Percentiles rank a stretch among this genome's conserved stretches.
Conservation (phyloP, 2,329 filamentous ascomycete genomes). For the Colletotrichum acutatum region DNA sequence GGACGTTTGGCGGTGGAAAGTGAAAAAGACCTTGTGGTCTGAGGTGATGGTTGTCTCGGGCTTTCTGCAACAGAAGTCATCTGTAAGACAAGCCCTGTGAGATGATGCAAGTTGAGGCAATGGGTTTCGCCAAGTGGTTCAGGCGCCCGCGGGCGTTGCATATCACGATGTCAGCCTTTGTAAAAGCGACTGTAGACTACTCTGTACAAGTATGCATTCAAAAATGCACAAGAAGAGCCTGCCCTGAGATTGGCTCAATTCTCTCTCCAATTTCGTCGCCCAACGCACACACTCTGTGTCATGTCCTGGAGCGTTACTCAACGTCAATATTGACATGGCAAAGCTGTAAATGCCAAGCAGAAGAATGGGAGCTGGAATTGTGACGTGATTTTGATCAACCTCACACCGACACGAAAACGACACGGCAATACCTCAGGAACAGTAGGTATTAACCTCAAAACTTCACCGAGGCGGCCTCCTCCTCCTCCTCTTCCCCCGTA, state of each 20-base stretch:
- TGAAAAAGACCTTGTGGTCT: neutral
- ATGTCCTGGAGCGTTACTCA: too few relatives aligned
- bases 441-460: too few relatives aligned
- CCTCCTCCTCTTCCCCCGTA: slow-evolving; percentile 2
- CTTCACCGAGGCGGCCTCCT: too few relatives aligned
- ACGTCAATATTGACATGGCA: too few relatives aligned
- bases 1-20: slow-evolving; percentile 40
- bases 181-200: slow-evolving; percentile 13
- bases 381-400: neutral
- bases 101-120: slow-evolving; percentile 39
- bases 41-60: neutral
- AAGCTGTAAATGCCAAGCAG: too few relatives aligned
- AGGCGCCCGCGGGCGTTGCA: too few relatives aligned
- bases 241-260: neutral
- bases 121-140: neutral
- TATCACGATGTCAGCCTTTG: neutral
- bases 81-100: neutral
- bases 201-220: slow-evolving; percentile 24
- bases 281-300: too few relatives aligned
- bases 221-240: slow-evolving; percentile 7
- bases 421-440: neutral
- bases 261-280: too few relatives aligned
- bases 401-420: neutral
- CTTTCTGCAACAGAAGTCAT: neutral
- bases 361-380: neutral